Percentiles rank a stretch among this genome's conserved stretches.
Evolutionary conservation across 139 green algal species (phyloP).

Genomic region (Chlorella vulgaris): DNA sequence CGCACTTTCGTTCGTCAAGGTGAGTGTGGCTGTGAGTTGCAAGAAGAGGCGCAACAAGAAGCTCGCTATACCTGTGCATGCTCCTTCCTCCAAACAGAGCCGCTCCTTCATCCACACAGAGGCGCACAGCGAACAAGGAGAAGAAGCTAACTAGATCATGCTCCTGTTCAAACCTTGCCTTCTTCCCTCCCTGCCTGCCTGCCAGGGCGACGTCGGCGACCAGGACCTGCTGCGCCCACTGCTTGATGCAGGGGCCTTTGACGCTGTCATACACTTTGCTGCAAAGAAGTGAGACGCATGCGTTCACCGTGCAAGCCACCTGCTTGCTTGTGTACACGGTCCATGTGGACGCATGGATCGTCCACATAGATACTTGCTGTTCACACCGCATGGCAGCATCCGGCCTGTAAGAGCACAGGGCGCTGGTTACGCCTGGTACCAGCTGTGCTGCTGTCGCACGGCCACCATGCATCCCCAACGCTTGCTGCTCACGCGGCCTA

Average conservation of each 20-base stretch:
- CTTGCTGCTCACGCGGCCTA: too few species aligned
- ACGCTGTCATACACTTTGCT: slow-evolving; percentile 22
- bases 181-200: too few species aligned
- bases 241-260: slow-evolving; percentile 29
- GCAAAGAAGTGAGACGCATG: background rate
- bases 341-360: background rate
- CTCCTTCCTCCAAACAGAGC: too few species aligned
- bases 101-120: too few species aligned
- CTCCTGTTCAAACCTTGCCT: too few species aligned
- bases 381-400: background rate
- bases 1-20: slow-evolving; percentile 81
- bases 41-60: background rate
- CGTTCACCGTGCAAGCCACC: too few species aligned
- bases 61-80: background rate
- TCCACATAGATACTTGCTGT: too few species aligned
- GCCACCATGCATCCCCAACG: too few species aligned
- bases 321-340: background rate
- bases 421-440: background rate
- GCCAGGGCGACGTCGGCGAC: slow-evolving; percentile 51
- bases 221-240: slow-evolving; percentile 40
- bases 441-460: background rate
- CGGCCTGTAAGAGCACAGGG: too few species aligned
- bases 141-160: too few species aligned
- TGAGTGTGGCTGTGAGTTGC: slow-evolving; percentile 18
- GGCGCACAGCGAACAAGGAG: too few species aligned